Conservation (phyloP, 768 basidiomycete genomes). For the Austroboletus eburneus region DNA sequence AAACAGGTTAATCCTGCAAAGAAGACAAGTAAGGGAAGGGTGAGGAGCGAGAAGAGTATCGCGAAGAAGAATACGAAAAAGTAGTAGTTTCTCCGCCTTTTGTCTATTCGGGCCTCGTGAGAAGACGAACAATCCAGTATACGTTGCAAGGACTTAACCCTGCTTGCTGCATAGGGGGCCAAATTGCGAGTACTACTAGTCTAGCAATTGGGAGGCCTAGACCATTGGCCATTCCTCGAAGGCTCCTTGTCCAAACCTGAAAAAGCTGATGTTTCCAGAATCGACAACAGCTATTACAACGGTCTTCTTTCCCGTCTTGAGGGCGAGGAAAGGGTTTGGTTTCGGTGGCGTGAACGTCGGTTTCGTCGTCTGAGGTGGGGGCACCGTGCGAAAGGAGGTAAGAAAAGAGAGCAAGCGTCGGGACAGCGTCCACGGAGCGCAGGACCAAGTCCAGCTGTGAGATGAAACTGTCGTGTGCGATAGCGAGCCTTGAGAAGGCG, state of each 20-base stretch:
- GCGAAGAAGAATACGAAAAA: slow-evolving; percentile 59
- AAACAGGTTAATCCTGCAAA: slow-evolving; percentile 22
- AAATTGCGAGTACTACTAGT: no score
- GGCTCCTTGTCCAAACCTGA: slow-evolving; percentile 78
- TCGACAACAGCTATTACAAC: slow-evolving; percentile 88
- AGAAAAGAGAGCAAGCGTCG: slow-evolving; percentile 6
- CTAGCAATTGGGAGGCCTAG: slow-evolving; percentile 1
- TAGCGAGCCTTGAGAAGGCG: slow-evolving; percentile 4
- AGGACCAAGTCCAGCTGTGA: not conserved
- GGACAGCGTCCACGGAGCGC: not conserved
- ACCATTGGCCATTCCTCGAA: slow-evolving; percentile 84
- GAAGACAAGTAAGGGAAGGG: slow-evolving; percentile 40
- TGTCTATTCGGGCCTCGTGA: no score
- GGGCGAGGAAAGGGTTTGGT: slow-evolving; percentile 70
- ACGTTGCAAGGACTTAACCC: no score
- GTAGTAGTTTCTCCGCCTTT: slow-evolving; percentile 18
- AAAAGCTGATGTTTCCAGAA: slow-evolving; percentile 82
- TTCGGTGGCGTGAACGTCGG: slow-evolving; percentile 31
- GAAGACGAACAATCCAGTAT: no score
- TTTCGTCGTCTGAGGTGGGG: slow-evolving; percentile 23
- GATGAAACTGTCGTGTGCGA: not conserved
- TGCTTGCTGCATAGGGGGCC: no score
- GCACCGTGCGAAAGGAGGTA: not conserved
- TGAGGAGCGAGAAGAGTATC: slow-evolving; percentile 51
- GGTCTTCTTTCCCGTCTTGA: slow-evolving; percentile 82